phyloP scores from a whole-genome alignment of 345 rosid species.

The Fremontodendron californicum region DNA sequence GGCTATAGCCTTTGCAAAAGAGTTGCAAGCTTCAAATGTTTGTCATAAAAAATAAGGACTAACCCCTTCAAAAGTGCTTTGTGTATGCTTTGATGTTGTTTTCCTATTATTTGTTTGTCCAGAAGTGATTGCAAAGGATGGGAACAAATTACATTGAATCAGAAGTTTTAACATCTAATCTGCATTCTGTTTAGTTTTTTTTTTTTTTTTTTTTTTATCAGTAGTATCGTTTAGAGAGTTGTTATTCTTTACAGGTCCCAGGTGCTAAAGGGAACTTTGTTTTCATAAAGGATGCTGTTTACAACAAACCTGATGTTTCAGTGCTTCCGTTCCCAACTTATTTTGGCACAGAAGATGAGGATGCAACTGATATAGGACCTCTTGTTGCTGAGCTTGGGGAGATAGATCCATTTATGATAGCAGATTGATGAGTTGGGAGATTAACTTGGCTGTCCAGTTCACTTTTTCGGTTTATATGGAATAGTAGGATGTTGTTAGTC shows the following conservation, averaged over 20 bases:
- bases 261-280: constrained; percentile 92
- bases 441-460: background rate
- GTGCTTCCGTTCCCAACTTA: constrained; percentile 88
- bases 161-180: background rate
- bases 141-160: background rate
- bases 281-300: constrained; percentile 75
- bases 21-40: constrained; percentile 4
- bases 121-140: background rate
- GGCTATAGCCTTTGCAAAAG: background rate
- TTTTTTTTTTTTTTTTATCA: constrained; percentile 11
- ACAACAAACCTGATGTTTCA: constrained; percentile 71
- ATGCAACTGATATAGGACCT: constrained; percentile 40
- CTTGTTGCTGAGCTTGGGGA: constrained; percentile 80
- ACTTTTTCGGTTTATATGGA: constrained; percentile 10
- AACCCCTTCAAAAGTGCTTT: background rate
- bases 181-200: background rate
- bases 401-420: constrained; percentile 80
- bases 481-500: background rate
- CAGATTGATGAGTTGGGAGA: constrained; percentile 34
- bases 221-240: background rate
- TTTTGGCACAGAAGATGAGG: constrained; percentile 61
- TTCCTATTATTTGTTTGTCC: background rate
- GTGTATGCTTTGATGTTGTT: background rate
- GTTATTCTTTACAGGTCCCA: constrained; percentile 55
- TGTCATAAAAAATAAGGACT: background rate